Conservation (phyloP, 2,329 filamentous ascomycete genomes). For the Chaetomiaceae sp. region DNA sequence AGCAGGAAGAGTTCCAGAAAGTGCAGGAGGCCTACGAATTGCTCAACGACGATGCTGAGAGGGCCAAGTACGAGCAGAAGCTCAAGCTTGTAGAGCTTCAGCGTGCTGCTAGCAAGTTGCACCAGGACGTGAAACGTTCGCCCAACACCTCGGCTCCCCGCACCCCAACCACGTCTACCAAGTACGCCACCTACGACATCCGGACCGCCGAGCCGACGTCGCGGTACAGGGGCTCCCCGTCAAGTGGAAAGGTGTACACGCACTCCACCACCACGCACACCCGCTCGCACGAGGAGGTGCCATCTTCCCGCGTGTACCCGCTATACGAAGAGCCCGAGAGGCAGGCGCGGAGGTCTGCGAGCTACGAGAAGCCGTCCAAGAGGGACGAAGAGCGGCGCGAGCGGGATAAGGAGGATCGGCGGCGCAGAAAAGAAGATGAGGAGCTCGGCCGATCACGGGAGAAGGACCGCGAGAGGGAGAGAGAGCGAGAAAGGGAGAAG, state of each 20-base stretch:
- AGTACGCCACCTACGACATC: constrained; percentile 38
- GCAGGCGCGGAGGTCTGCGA: constrained; percentile 20
- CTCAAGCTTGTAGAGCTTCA: constrained; percentile 60
- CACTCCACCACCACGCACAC: constrained; percentile 33
- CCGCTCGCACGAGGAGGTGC: constrained; percentile 42
- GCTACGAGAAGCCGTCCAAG: constrained; percentile 38
- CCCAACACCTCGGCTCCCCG: constrained; percentile 40
- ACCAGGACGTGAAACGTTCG: constrained; percentile 32
- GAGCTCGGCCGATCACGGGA: constrained; percentile 21
- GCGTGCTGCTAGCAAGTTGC: constrained; percentile 30
- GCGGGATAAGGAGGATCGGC: constrained; percentile 27
- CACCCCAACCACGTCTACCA: constrained; percentile 33
- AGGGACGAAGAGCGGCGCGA: constrained; percentile 33
- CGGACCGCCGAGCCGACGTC: constrained; percentile 44
- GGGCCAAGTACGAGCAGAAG: constrained; percentile 72
- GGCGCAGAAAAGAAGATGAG: constrained; percentile 28
- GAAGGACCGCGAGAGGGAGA: constrained; percentile 29
- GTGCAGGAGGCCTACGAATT: constrained; percentile 92
- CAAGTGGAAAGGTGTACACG: constrained; percentile 32
- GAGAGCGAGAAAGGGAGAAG: constrained; percentile 22
- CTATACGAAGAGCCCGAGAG: constrained; percentile 37
- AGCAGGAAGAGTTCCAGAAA: constrained; percentile 82
- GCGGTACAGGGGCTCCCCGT: constrained; percentile 32
- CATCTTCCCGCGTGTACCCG: constrained; percentile 28
- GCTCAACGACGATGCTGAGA: constrained; percentile 68